A percentile compares a stretch with the other conserved stretches of the same genome.
Evolutionary conservation across 2,329 filamentous ascomycete genomes (phyloP).

Genomic region (Scytalidium lignicola): DNA sequence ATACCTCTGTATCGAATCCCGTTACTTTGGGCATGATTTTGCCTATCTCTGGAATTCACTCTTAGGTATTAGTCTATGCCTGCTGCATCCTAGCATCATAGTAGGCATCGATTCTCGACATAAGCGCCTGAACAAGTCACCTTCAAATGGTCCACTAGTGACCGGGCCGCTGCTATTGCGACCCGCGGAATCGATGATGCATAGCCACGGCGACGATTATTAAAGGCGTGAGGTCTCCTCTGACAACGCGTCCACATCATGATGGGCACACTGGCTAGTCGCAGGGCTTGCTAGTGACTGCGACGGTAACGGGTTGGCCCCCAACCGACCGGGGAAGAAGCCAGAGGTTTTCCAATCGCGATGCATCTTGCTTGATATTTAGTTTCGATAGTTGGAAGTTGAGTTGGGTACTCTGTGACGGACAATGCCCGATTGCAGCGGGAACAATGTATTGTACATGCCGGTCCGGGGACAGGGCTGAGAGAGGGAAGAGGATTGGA

Average conservation of each 20-base stretch:
- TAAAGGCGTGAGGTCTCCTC: neutral
- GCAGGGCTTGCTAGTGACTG: neutral
- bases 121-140: neutral
- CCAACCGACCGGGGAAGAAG: neutral
- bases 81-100: neutral
- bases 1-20: too few species aligned
- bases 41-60: neutral
- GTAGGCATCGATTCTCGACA: too few species aligned
- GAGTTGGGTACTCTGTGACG: neutral
- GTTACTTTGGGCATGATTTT: too few species aligned
- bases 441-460: neutral
- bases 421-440: neutral
- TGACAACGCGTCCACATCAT: neutral
- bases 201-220: neutral
- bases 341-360: neutral
- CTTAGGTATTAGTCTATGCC: neutral
- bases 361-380: neutral
- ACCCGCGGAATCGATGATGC: neutral
- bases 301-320: neutral
- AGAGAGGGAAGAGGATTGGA: too few species aligned
- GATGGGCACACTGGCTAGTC: neutral
- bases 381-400: neutral
- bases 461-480: neutral
- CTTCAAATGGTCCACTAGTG: neutral
- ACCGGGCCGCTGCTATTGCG: neutral